Evolutionary conservation across 352 stramenopile genomes (phyloP).

Genomic region (Phytophthora citricola): DNA sequence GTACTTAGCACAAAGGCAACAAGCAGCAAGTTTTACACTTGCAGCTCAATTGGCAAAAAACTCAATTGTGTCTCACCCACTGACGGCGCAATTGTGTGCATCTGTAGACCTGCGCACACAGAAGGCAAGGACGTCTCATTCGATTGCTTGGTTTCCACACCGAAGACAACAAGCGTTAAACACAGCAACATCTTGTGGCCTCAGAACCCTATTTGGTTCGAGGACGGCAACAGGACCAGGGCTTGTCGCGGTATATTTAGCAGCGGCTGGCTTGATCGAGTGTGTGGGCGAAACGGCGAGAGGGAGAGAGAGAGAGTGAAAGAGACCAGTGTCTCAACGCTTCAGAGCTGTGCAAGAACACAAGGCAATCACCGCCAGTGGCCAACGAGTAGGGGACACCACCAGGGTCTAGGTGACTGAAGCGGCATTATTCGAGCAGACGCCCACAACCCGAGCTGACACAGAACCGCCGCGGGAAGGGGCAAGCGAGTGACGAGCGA

Average conservation of each 20-base stretch:
- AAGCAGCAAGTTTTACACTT: slow-evolving; percentile 16
- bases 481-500: slow-evolving; percentile 27
- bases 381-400: slow-evolving; percentile 42
- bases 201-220: slow-evolving; percentile 22
- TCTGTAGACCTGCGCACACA: slow-evolving; percentile 10
- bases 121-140: slow-evolving; percentile 16
- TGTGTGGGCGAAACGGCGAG: slow-evolving; percentile 31
- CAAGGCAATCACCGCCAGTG: slow-evolving; percentile 23
- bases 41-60: slow-evolving; percentile 6
- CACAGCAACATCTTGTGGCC: slow-evolving; percentile 17
- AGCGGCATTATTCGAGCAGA: slow-evolving; percentile 49
- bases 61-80: slow-evolving; percentile 23
- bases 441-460: slow-evolving; percentile 36
- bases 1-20: slow-evolving; percentile 15
- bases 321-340: slow-evolving; percentile 31
- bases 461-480: slow-evolving; percentile 40
- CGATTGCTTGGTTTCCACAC: slow-evolving; percentile 1
- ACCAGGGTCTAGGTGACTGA: slow-evolving; percentile 53
- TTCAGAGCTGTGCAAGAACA: slow-evolving; percentile 11
- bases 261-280: slow-evolving; percentile 14
- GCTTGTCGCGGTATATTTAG: slow-evolving; percentile 37
- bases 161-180: slow-evolving; percentile 11
- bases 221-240: slow-evolving; percentile 17
- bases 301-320: slow-evolving; percentile 23
- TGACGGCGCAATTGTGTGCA: slow-evolving; percentile 21